Conservation (phyloP, 257 asterid genomes). For the Forsythia viridissima region DNA sequence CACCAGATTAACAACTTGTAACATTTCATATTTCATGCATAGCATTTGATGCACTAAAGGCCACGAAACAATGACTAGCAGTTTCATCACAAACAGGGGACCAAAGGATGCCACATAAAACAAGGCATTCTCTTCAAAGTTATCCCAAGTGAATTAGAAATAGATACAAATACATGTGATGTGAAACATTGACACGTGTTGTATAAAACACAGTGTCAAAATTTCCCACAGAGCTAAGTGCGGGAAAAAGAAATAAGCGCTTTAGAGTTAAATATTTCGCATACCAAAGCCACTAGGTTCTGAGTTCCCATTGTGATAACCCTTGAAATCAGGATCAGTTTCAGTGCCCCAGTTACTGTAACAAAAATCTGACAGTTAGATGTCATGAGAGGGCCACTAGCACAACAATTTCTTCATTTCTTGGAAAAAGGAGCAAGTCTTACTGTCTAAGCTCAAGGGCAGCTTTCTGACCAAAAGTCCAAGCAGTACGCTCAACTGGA, state of each 20-base stretch:
- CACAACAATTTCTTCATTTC: constrained; percentile 4
- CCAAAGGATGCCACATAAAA: neutral
- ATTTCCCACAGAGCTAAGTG: neutral
- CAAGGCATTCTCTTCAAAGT: neutral
- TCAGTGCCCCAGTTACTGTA: constrained; percentile 93
- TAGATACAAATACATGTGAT: neutral
- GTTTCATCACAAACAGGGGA: neutral
- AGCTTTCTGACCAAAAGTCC: constrained; percentile 87
- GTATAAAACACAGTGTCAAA: neutral
- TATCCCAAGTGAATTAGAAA: neutral
- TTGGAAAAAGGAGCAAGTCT: constrained; percentile 23
- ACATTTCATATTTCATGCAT: neutral
- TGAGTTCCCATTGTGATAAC: constrained; percentile 87
- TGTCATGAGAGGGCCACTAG: constrained; percentile 1
- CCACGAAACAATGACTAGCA: neutral
- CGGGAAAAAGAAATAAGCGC: constrained; percentile 16
- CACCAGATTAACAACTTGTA: neutral
- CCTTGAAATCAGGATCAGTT: constrained; percentile 80
- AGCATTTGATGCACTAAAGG: neutral
- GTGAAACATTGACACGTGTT: neutral
- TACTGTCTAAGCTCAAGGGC: constrained; percentile 87
- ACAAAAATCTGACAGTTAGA: constrained; percentile 22
- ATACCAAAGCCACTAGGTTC: constrained; percentile 95
- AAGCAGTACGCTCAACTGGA: constrained; percentile 65
- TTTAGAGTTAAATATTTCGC: constrained; percentile 12